Base-by-base conservation (phyloP, 352 stramenopile species). In the Aphanomyces euteiches region DNA sequence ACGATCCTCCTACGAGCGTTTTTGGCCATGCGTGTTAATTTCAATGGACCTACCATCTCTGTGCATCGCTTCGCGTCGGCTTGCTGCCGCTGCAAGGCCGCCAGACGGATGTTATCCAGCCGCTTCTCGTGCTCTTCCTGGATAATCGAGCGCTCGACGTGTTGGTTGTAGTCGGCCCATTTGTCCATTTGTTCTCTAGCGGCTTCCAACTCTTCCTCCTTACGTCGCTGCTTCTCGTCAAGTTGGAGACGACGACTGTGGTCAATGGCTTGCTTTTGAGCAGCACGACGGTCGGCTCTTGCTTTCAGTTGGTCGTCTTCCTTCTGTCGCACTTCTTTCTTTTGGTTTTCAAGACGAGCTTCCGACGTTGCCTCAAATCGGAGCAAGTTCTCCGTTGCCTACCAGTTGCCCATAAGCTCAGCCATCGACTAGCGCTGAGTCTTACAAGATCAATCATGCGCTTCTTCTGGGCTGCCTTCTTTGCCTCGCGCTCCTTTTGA, bases 11-110 rank as follows among this genome's bases (percentile, higher is more conserved):
- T 73, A 72, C 64, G 28, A 68, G 5, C 34, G 13, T 28, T 75
- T 1, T 17, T 36, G 41, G 69, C 66, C 19, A 57, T 73, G 13
- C 43, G 1, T n/a, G 10, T 2, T 21, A 19, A 19, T 56, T 38
- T 8, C 48, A 17, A 19, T 21, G 2, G 3, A 39, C n/a, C 5
- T 73, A 70, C 72, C 50, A 76, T 54, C 7, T 73, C 72, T 17
- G 38, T 43, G n/a, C 87, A 81, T 10, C 80, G 80, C 41, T 86
- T 80, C 21, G 85, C 83, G 57, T 93, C 81, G 12, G 84, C 82
- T 56, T 93, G 85, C 47, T 92, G 82, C 69, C 90, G 91, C 56
- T 92, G 84, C 13, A 79, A 73, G 7, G 88, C 79, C n/a, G 83
- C 85, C 34, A 91, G 76, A 1, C 75, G 78, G 10, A 91, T 67